Percentiles rank a stretch among this genome's conserved stretches.
These are phyloP conservation scores for Cladosporium sp. DNA, from an alignment of 2,329 filamentous ascomycete species.

Conservation along the genomic window DNA sequence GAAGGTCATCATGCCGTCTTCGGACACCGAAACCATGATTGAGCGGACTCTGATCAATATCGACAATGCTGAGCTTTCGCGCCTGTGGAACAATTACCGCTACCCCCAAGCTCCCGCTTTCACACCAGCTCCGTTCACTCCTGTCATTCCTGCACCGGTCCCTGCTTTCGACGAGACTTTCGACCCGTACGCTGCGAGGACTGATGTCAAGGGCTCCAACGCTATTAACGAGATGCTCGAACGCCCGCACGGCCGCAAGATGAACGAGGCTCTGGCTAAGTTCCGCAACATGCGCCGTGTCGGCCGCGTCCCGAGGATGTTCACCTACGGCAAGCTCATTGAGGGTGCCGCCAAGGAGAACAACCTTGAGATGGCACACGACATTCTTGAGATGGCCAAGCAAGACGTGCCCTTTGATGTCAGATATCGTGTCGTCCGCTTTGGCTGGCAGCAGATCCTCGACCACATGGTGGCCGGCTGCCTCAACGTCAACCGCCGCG, in stretches of 20 bases:
- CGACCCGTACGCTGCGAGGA: conserved; percentile 84
- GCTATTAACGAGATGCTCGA: conserved; percentile 87
- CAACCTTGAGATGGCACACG: conserved; percentile 73
- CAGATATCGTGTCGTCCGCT: conserved; percentile 81
- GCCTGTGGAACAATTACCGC: conserved; percentile 55
- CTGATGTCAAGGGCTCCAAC: conserved; percentile 88
- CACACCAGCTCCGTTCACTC: conserved; percentile 45
- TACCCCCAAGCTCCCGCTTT: conserved; percentile 41
- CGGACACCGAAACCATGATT: conserved; percentile 50
- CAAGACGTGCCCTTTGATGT: conserved; percentile 77
- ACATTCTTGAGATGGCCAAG: conserved; percentile 83
- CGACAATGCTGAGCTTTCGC: conserved; percentile 41
- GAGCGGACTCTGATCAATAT: conserved; percentile 53
- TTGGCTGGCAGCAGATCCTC: conserved; percentile 93
- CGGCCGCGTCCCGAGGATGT: conserved; percentile 87
- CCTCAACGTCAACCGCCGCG: conserved; percentile 73
- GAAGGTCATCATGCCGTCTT: conserved; percentile 48
- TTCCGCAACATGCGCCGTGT: conserved; percentile 91
- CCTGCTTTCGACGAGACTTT: conserved; percentile 71
- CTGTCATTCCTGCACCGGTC: conserved; percentile 42
- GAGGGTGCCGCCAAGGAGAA: conserved; percentile 80
- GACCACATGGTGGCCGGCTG: conserved; percentile 95
- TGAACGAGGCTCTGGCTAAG: conserved; percentile 74
- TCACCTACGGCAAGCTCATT: conserved; percentile 94
- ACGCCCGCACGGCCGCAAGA: conserved; percentile 61